Evolutionary conservation across 495 filamentous ascomycete species (phyloP).

Genomic region (Hypoxylon perforatum): DNA sequence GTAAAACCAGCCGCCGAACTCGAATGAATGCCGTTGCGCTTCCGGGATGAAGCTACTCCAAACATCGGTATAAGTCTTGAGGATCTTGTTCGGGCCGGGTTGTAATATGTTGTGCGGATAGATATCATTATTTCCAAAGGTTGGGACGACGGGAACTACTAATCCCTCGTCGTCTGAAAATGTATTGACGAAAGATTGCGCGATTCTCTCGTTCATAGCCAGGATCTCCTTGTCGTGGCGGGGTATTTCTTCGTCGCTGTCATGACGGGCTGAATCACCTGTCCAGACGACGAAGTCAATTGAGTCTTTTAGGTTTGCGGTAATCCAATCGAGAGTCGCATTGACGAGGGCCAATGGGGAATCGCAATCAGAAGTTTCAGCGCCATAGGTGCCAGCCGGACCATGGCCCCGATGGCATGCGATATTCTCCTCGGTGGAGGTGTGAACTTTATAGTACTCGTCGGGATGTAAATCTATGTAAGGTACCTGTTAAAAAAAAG

Average conservation of each 20-base stretch:
- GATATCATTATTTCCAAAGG: conserved; percentile 96
- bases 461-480: conserved; percentile 88
- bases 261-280: conserved; percentile 93
- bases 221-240: conserved; percentile 79
- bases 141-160: conserved; percentile 85
- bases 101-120: conserved; percentile 95
- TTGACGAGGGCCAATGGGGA: conserved; percentile 81
- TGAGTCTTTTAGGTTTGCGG: conserved; percentile 80
- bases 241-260: conserved; percentile 87
- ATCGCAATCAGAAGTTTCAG: conserved; percentile 90
- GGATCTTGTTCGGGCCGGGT: conserved; percentile 85
- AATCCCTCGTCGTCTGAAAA: conserved; percentile 72
- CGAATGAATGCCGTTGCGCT: conserved; percentile 89
- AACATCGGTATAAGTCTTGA: conserved; percentile 74
- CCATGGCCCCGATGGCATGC: conserved; percentile 86
- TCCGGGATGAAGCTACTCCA: conserved; percentile 93
- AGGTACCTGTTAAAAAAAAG: conserved; percentile 16
- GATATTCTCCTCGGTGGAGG: conserved; percentile 71
- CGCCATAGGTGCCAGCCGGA: conserved; percentile 80
- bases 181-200: conserved; percentile 77
- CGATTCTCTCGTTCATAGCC: conserved; percentile 76
- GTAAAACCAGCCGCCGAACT: conserved; percentile 93
- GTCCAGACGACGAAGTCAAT: conserved; percentile 99
- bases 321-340: conserved; percentile 92
- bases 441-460: conserved; percentile 79